Percentiles rank a stretch among this genome's conserved stretches.
Conservation (phyloP, 345 rosid genomes). For the Pugionium dolabratum region DNA sequence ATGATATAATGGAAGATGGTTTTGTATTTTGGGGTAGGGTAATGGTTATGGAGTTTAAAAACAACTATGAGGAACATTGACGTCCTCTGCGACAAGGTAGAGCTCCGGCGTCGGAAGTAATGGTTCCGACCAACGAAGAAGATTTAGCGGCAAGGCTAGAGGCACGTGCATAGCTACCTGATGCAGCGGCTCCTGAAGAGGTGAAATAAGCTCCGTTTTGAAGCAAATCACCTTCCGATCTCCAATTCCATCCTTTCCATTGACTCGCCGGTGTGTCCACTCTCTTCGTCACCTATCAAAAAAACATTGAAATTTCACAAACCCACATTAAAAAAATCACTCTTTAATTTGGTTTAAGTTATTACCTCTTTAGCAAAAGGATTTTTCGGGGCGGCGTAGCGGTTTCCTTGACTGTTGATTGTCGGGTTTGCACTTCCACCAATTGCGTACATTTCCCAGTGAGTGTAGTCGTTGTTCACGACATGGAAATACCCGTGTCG, state of each 20-base stretch:
- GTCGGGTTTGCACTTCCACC: slow-evolving; percentile 96
- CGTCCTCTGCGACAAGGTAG: slow-evolving; percentile 63
- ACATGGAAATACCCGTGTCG: slow-evolving; percentile 96
- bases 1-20: slow-evolving; percentile 23
- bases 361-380: slow-evolving; percentile 85
- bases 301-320: slow-evolving; percentile 2
- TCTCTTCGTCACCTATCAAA: slow-evolving; percentile 81
- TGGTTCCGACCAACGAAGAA: slow-evolving; percentile 72
- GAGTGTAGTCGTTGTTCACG: slow-evolving; percentile 96
- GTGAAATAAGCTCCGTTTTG: slow-evolving; percentile 91
- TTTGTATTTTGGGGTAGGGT: slow-evolving; percentile 5
- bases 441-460: slow-evolving; percentile 98
- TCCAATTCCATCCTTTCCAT: slow-evolving; percentile 96
- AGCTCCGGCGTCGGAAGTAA: slow-evolving; percentile 74
- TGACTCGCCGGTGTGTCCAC: slow-evolving; percentile 55
- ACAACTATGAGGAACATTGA: slow-evolving; percentile 49
- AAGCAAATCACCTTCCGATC: slow-evolving; percentile 89
- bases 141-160: slow-evolving; percentile 92
- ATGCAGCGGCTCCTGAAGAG: slow-evolving; percentile 82
- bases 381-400: slow-evolving; percentile 75
- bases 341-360: neutral
- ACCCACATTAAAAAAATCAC: neutral
- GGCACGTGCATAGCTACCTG: slow-evolving; percentile 89
- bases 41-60: slow-evolving; percentile 11
- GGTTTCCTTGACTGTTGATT: slow-evolving; percentile 94